Conservation (phyloP, 768 basidiomycete species). For the Lactifluus hygrophoroides region DNA sequence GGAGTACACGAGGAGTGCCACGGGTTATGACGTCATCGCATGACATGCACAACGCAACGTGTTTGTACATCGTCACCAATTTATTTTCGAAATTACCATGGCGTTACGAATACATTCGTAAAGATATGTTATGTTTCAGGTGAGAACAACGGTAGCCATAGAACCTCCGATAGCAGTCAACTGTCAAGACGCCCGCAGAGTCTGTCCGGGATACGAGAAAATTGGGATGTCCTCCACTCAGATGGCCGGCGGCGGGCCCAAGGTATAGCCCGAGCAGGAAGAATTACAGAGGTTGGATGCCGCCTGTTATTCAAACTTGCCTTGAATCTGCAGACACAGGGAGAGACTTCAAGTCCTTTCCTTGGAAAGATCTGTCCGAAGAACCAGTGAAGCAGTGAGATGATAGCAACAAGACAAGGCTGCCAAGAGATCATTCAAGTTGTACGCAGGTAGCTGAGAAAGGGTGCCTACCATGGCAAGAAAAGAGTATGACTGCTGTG, state of each 20-base stretch:
- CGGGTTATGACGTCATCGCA: constrained; percentile 3
- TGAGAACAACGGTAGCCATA: background rate
- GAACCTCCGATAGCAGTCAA: background rate
- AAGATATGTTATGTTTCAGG: background rate
- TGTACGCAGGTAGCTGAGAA: background rate
- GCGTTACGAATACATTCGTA: background rate
- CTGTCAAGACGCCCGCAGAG: constrained; percentile 7
- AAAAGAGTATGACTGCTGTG: background rate
- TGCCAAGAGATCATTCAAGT: background rate
- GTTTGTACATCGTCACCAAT: background rate
- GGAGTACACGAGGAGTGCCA: background rate
- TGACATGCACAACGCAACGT: background rate
- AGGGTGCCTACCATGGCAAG: constrained; percentile 7
- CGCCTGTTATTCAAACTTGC: background rate
- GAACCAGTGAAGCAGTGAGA: constrained; percentile 7
- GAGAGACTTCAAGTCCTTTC: background rate
- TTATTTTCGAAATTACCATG: background rate
- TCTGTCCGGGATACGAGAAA: constrained; percentile 19
- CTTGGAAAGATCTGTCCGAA: background rate
- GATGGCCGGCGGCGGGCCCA: background rate
- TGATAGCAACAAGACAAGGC: constrained; percentile 1
- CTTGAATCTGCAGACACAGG: background rate
- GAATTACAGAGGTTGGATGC: background rate
- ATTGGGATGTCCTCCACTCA: background rate
- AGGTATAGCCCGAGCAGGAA: background rate